These are phyloP conservation scores for Ilyonectria destructans DNA, from an alignment of 2,329 filamentous ascomycete genomes.

Conservation along the genomic window DNA sequence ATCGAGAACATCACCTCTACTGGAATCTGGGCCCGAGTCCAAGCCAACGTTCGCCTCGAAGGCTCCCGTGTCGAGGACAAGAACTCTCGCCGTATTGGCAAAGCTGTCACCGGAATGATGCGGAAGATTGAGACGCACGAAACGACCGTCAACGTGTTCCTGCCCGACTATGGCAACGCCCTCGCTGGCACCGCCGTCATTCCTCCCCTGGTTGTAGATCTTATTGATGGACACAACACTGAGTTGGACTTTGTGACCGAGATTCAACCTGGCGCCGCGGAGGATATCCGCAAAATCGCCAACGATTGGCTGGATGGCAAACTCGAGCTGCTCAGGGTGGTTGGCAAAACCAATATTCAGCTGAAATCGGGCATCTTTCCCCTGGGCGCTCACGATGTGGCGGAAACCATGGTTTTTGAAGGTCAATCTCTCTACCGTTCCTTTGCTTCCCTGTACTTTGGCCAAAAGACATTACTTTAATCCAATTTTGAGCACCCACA, in stretches of 20 bases:
- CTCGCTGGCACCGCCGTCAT: slow-evolving; percentile 84
- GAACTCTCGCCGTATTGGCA: slow-evolving; percentile 82
- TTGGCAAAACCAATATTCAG: slow-evolving; percentile 80
- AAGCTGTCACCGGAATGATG: slow-evolving; percentile 85
- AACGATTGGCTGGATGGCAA: slow-evolving; percentile 91
- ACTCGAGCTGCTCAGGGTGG: slow-evolving; percentile 79
- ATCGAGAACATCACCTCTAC: slow-evolving; percentile 87
- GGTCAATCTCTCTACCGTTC: slow-evolving; percentile 82
- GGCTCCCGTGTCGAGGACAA: slow-evolving; percentile 81
- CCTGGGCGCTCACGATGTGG: slow-evolving; percentile 83
- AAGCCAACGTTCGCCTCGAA: slow-evolving; percentile 88
- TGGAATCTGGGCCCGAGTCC: slow-evolving; percentile 85
- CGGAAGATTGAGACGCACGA: slow-evolving; percentile 81
- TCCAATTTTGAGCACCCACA: slow-evolving; percentile 43
- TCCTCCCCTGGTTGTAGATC: slow-evolving; percentile 82
- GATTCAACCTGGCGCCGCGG: slow-evolving; percentile 81
- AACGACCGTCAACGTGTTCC: slow-evolving; percentile 81
- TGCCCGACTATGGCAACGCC: slow-evolving; percentile 86
- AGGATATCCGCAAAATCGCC: slow-evolving; percentile 84
- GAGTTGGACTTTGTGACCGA: slow-evolving; percentile 85
- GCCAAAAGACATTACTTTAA: slow-evolving; percentile 67
- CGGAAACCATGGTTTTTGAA: slow-evolving; percentile 85
- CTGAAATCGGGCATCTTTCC: slow-evolving; percentile 86
- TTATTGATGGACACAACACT: slow-evolving; percentile 85
- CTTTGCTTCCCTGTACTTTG: slow-evolving; percentile 74